Evolutionary conservation across 306 rosid species (phyloP).

Genomic region (Coriaria nepalensis): DNA sequence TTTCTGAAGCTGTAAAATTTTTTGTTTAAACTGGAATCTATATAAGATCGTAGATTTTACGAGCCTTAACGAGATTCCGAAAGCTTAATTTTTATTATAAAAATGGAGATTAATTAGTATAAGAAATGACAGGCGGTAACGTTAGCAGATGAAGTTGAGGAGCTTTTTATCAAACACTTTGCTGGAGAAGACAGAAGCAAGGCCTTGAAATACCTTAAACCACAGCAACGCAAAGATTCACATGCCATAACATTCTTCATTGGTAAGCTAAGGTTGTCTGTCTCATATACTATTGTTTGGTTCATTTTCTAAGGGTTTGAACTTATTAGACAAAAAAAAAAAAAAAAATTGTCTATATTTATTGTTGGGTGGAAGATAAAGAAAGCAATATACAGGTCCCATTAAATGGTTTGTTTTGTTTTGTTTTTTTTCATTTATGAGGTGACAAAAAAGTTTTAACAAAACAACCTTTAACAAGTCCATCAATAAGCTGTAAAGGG

Average conservation of each 20-base stretch:
- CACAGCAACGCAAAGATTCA: slow-evolving; percentile 64
- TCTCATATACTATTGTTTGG: too few relatives aligned
- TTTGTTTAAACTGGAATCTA: slow-evolving; percentile 12
- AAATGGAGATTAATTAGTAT: slow-evolving; percentile 3
- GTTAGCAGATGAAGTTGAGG: slow-evolving; percentile 76
- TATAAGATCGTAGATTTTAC: too few relatives aligned
- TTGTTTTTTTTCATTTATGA: too few relatives aligned
- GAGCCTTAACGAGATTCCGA: too few relatives aligned
- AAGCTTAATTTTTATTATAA: too few relatives aligned
- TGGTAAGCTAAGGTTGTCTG: slow-evolving; percentile 34
- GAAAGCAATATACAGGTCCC: too few relatives aligned
- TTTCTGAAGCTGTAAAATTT: slow-evolving; percentile 11
- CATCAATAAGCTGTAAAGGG: slow-evolving; percentile 15
- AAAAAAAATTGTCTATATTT: too few relatives aligned
- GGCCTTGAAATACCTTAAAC: slow-evolving; percentile 95
- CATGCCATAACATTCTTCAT: slow-evolving; percentile 81
- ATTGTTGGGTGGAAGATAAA: too few relatives aligned
- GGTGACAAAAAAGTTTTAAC: slow-evolving; percentile 16
- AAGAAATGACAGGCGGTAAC: slow-evolving; percentile 53
- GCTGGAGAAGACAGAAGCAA: slow-evolving; percentile 65
- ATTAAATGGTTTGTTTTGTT: too few relatives aligned
- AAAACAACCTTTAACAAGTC: slow-evolving; percentile 20
- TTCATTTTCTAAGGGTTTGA: too few relatives aligned
- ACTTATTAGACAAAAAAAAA: too few relatives aligned
- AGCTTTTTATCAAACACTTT: slow-evolving; percentile 50